Evolutionary conservation across 495 filamentous ascomycete genomes (phyloP).

Genomic region (Aspergillus sclerotiicarbonarius): DNA sequence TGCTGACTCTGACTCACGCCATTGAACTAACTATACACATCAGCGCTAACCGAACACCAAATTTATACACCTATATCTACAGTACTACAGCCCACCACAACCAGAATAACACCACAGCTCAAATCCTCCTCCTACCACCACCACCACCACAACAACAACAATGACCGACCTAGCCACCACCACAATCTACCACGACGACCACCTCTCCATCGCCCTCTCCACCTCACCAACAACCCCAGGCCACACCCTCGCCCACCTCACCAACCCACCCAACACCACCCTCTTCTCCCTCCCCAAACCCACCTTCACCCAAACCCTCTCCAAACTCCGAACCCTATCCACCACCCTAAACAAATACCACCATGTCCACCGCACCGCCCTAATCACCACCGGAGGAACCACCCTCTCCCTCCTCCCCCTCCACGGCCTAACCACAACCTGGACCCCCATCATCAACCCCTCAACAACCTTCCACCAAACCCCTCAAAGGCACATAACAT

Average conservation of each 20-base stretch:
- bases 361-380: background rate
- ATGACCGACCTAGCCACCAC: constrained; percentile 2
- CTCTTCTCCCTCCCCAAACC: constrained; percentile 4
- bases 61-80: background rate
- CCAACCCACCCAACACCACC: background rate
- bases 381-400: constrained; percentile 3
- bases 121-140: background rate
- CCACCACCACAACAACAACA: background rate
- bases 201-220: constrained; percentile 3
- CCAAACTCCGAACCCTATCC: background rate
- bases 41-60: background rate
- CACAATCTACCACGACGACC: background rate
- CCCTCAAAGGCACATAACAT: constrained; percentile 1
- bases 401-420: constrained; percentile 5
- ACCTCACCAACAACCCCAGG: constrained; percentile 3
- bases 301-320: background rate
- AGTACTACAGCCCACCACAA: background rate
- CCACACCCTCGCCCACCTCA: constrained; percentile 8
- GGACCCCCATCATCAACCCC: background rate
- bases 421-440: constrained; percentile 3
- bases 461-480: background rate
- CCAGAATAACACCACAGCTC: background rate
- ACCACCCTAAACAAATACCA: background rate
- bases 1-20: too few species aligned
- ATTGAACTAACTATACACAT: background rate